A percentile compares a stretch with the other conserved stretches of the same genome.
These are phyloP conservation scores for Tuber calosporum DNA, from an alignment of 495 filamentous ascomycete species.

Conservation along the genomic window DNA sequence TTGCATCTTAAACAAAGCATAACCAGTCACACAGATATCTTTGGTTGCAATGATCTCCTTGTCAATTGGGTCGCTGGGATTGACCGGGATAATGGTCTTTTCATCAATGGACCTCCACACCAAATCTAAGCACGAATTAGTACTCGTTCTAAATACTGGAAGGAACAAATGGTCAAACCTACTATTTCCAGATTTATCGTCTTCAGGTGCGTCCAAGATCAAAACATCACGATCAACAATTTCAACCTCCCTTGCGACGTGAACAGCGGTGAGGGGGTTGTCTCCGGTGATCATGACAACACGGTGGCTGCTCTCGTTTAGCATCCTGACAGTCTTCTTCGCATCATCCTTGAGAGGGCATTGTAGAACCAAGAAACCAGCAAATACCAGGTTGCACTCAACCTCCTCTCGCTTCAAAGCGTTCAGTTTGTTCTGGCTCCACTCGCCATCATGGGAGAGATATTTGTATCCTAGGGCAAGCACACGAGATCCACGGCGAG, in stretches of 20 bases:
- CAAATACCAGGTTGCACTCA: constrained; percentile 75
- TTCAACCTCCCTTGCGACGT: constrained; percentile 91
- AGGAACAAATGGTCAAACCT: constrained; percentile 1
- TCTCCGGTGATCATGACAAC: constrained; percentile 99
- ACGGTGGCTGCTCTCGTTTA: constrained; percentile 97
- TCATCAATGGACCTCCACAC: constrained; percentile 97
- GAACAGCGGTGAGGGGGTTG: constrained; percentile 91
- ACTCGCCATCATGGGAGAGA: constrained; percentile 67
- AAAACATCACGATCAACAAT: constrained; percentile 94
- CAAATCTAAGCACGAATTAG: constrained; percentile 47
- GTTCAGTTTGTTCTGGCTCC: constrained; percentile 79
- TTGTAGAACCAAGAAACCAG: constrained; percentile 91
- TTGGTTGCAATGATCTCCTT: constrained; percentile 72
- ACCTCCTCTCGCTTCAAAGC: constrained; percentile 87
- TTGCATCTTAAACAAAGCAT: constrained; percentile 84
- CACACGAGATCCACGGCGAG: constrained; percentile 86
- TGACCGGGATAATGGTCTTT: constrained; percentile 75
- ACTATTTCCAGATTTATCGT: constrained; percentile 67
- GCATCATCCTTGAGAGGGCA: constrained; percentile 96
- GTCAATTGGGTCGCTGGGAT: constrained; percentile 75
- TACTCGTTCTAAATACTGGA: not conserved
- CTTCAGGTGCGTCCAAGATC: constrained; percentile 89
- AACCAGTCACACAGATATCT: constrained; percentile 94
- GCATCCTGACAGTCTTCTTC: constrained; percentile 84
- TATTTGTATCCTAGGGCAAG: constrained; percentile 91